Evolutionary conservation across 345 rosid genomes (phyloP).

Genomic region (Populus euphratica): DNA sequence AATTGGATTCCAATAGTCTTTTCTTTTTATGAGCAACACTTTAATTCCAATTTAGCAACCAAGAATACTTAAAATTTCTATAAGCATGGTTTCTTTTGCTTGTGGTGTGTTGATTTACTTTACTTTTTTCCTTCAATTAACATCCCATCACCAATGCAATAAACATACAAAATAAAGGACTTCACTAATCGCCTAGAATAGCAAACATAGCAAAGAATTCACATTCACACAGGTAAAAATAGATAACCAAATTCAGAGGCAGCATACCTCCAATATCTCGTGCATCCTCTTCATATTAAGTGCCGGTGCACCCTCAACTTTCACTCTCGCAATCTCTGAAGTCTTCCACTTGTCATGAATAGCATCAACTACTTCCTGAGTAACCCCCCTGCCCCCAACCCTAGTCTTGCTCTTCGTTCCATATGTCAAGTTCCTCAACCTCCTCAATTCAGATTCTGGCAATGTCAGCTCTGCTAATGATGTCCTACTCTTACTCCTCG

Average conservation of each 20-base stretch:
- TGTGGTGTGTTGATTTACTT: background rate
- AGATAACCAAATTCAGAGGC: constrained; percentile 11
- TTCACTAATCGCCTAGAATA: background rate
- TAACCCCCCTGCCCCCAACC: constrained; percentile 65
- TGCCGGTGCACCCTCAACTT: constrained; percentile 77
- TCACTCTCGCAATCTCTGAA: constrained; percentile 74
- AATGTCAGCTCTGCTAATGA: constrained; percentile 70
- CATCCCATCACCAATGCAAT: constrained; percentile 1
- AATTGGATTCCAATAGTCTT: background rate
- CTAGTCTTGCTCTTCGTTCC: constrained; percentile 55
- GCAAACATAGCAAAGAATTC: background rate
- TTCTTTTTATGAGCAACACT: too few species aligned
- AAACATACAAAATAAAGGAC: background rate
- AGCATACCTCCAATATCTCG: constrained; percentile 83
- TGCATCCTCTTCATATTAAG: constrained; percentile 91
- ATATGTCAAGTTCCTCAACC: constrained; percentile 74
- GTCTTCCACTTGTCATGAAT: constrained; percentile 78
- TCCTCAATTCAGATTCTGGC: constrained; percentile 65
- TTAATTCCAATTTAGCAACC: background rate
- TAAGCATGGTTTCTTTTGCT: background rate
- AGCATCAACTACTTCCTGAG: constrained; percentile 63
- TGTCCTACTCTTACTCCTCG: constrained; percentile 52
- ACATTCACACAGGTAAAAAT: background rate
- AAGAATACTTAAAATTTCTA: background rate
- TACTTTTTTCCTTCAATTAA: background rate